Evolutionary conservation across 768 basidiomycete genomes (phyloP).

Genomic region (Macrolepiota dolichaula): DNA sequence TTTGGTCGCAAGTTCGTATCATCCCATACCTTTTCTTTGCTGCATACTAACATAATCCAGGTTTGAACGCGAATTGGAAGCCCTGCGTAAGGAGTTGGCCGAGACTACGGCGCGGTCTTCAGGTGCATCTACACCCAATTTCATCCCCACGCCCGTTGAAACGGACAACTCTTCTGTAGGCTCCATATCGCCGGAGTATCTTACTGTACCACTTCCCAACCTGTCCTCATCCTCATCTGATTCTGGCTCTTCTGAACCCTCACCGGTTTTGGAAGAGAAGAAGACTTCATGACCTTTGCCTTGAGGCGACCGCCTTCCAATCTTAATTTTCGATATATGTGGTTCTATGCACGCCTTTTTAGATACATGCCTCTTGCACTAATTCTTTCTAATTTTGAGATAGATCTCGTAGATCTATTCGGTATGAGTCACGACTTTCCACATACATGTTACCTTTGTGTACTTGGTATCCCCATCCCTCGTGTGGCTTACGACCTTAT

Average conservation of each 20-base stretch:
- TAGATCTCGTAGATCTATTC: background rate
- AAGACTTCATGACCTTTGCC: conserved; percentile 21
- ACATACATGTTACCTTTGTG: background rate
- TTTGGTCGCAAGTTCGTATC: conserved; percentile 88
- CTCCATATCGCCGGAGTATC: conserved; percentile 7
- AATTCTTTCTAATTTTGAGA: background rate
- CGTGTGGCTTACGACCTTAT: background rate
- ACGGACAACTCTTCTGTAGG: conserved; percentile 15
- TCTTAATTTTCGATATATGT: background rate
- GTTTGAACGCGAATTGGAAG: conserved; percentile 91
- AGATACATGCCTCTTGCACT: background rate
- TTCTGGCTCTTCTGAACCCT: conserved; percentile 17
- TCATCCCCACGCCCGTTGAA: conserved; percentile 23
- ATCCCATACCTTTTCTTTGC: conserved; percentile 10
- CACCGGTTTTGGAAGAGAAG: conserved; percentile 16
- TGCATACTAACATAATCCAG: conserved; percentile 33
- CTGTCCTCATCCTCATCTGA: conserved; percentile 11
- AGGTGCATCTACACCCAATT: conserved; percentile 46
- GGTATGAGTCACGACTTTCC: background rate
- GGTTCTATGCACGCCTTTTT: background rate
- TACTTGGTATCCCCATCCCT: background rate
- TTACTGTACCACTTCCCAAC: background rate
- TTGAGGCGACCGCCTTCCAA: background rate
- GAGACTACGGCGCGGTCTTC: conserved; percentile 50
- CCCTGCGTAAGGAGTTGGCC: conserved; percentile 85